Evolutionary conservation across 2,329 filamentous ascomycete genomes (phyloP), one percentile per base, ranked within the genome.

Genomic region (Ascochyta koolunga): DNA sequence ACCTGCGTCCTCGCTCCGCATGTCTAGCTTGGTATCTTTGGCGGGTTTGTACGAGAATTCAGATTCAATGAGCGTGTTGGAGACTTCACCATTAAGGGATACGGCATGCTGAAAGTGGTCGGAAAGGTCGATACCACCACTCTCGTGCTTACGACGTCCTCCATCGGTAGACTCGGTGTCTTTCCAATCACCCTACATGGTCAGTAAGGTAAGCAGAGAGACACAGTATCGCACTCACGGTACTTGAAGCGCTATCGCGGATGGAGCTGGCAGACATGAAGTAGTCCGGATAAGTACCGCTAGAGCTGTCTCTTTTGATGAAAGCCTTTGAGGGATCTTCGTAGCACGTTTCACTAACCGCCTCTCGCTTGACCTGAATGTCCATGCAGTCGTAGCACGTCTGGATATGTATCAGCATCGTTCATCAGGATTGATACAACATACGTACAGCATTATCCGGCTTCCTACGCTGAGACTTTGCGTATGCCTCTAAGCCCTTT

Each of bases 401-500:
- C 70, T 70, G 15, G 5, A 16, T 2, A 2, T 9, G 6, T 5
- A 40, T 70, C 29, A 68, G 58, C 35, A 16, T 18, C 13, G 9
- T n/a, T 25, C 24, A 27, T 3, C 5, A 13, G 9, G 11, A 1
- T 35, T n/a, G n/a, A 4, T 22, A 2, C 22, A 4, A 18, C 5
- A 27, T 18, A 71, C 79, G 56, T 77, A 82, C 81, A 22, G 77
- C 78, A 33, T 61, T 65, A 51, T 80, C 81, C 1, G 76, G 74
- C 35, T 78, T 76, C 24, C 64, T 70, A 13, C 82, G 75, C 68
- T 83, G 79, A 6, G 60, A 60, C 58, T 82, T 84, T 16, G 79
- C 77, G 59, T 84, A 86, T 0, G 73, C 71, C 5, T 80, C 77
- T 2, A 83, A 51, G 0, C 75, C 70, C 60, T 83, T 83, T 2